These are phyloP conservation scores for Umbelopsis ramanniana DNA, from an alignment of 192 early-diverging fungal genomes.

Conservation along the genomic window DNA sequence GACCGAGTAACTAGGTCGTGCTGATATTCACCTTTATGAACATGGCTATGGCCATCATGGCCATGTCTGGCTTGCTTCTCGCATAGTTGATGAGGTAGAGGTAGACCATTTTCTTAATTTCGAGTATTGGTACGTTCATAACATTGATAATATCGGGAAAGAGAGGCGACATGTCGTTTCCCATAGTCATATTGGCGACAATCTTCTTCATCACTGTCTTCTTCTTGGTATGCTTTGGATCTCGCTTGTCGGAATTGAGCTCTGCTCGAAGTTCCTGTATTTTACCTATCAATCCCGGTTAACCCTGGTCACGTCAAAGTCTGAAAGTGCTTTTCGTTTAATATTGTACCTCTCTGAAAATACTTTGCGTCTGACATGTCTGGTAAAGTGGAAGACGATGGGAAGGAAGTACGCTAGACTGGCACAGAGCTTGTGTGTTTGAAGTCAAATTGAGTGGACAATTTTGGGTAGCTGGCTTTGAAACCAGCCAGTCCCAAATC, in stretches of 20 bases:
- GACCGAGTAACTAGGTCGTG: neutral
- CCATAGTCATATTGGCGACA: conserved; percentile 99
- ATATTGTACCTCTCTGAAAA: conserved; percentile 56
- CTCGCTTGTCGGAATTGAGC: conserved; percentile 85
- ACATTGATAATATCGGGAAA: conserved; percentile 91
- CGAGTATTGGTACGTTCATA: conserved; percentile 87
- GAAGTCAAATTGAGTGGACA: neutral
- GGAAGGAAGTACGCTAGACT: neutral
- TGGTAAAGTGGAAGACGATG: conserved; percentile 14
- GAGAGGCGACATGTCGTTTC: conserved; percentile 97
- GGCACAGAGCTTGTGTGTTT: neutral
- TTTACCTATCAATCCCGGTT: conserved; percentile 68
- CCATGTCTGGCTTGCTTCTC: conserved; percentile 91
- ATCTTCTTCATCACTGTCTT: conserved; percentile 91
- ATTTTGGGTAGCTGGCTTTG: neutral
- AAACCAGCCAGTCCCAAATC: too few species aligned
- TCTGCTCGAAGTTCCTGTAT: conserved; percentile 87
- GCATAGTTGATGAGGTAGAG: conserved; percentile 98
- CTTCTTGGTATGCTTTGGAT: conserved; percentile 79
- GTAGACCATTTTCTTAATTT: conserved; percentile 93
- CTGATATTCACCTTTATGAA: conserved; percentile 74
- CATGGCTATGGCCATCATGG: conserved; percentile 85
- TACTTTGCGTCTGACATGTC: conserved; percentile 61
- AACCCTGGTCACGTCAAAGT: neutral
- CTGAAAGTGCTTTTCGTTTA: neutral